Base-by-base conservation (phyloP, 202 grass and related monocot genomes). In the Panicum hallii region DNA sequence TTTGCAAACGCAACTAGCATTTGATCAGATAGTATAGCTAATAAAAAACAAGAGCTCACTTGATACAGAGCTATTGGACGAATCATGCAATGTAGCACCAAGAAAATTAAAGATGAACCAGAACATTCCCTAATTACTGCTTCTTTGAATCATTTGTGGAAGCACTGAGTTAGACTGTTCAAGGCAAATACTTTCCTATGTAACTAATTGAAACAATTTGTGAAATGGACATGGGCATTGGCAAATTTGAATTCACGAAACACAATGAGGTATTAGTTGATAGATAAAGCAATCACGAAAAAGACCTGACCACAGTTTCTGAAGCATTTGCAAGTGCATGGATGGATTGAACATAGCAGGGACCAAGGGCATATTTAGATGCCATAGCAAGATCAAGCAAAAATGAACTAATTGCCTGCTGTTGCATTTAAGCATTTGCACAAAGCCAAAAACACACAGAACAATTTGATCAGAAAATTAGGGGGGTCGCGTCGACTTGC, bases 361-460 rank as follows among this genome's bases (percentile, higher is more conserved):
- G 20, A 45, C n/a, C 11, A 75, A 62, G 5, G 32, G 28, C 65
- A 54, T 5, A 61, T 8, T 57, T 14, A 41, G 0, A 69, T 55
- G 7, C 60, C 53, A 40, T 5, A 11, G 30, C 16, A 23, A 30
- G 20, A 63, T 52, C 22, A 14, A 36, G 22, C 57, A 44, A 32
- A 1, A 0, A 79, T 16, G 0, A 12, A 58, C 17, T n/a, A 6
- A 49, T 10, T 55, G 30, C 28, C 50, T 61, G 6, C 19, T 58
- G 53, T 38, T 75, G 36, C 11, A 30, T 78, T 75, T 11, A 75
- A 76, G 63, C 85, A 87, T 82, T 76, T 61, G 7, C 32, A 19
- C 79, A 30, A 58, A 82, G 70, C 36, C 36, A 38, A 38, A 38
- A 38, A 38, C 36, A 85, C 14, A 11, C 6, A 62, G 19, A 61